Evolutionary conservation across 306 rosid species (phyloP), one percentile per base, ranked within the genome.

Genomic region (Prunus kanzakura): DNA sequence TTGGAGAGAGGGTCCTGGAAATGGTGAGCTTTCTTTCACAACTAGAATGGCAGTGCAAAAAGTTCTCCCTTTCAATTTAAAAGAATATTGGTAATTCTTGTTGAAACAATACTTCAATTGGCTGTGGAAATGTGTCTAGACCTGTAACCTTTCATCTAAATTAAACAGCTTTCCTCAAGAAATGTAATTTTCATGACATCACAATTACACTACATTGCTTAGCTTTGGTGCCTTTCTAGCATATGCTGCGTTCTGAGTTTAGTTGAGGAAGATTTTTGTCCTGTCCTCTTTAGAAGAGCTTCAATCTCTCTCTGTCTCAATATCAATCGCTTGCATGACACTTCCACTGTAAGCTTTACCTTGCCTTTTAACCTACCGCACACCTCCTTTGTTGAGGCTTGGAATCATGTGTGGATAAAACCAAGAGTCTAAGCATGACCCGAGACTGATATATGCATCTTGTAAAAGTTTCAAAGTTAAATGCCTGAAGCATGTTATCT

Each of bases 1-100:
- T 78, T 91, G 93, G 97, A 91, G 97, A 81, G 97, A 91, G 70
- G 81, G 93, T 68, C 86, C 93, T 30, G 93, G 85, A 80, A 91
- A 87, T 76, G 97, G 93, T 91, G 78, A 87, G 80, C 41, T 72
- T 72, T 55, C 52, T 18, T 35, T 32, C 38, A 32, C 38, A 32
- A 32, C 38, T 32, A 32, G 4, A 58, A 38, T 72, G 41, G 66
- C 15, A 41, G 20, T 72, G 20, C 23, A 49, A 12, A 22, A n/a
- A 4, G 12, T 23, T 22, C 30, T 11, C 38, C 32, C 52, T n/a
- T 43, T 6, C 3, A 55, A 58, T 6, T 13, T 61, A 25, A 14
- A 56, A 54, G 50, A 20, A 20, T 55, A 9, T 70, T n/a, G 16
- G 76, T 35, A 9, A 41, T 35, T 51, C 14, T 38, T 22, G 46